phyloP scores from a whole-genome alignment of 805 yeast species.

The Wickerhamomyces rabaulensis region DNA sequence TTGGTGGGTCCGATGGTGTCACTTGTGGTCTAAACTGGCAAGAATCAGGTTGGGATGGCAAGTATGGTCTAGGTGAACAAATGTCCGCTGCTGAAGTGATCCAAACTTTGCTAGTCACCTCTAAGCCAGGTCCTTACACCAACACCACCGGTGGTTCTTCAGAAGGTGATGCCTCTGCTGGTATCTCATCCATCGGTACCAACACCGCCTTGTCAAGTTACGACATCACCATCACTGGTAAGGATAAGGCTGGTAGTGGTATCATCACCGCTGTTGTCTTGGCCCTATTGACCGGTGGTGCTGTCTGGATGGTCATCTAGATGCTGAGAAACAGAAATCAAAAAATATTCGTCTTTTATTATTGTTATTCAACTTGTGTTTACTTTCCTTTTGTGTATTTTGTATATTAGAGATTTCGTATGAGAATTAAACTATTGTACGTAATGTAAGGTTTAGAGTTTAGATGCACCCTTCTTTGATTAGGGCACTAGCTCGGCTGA shows the following conservation, averaged over 20 bases:
- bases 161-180: slow-evolving; percentile 49
- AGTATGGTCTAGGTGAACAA: slow-evolving; percentile 75
- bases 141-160: slow-evolving; percentile 49
- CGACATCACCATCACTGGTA: slow-evolving; percentile 43
- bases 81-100: slow-evolving; percentile 67
- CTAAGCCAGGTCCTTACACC: slow-evolving; percentile 50
- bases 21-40: slow-evolving; percentile 77
- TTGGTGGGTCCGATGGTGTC: slow-evolving; percentile 69
- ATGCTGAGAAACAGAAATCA: background rate
- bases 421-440: too few species aligned
- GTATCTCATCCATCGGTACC: slow-evolving; percentile 35
- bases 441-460: too few species aligned
- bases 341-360: too few species aligned
- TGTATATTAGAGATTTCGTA: background rate
- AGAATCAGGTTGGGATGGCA: slow-evolving; percentile 51
- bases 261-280: slow-evolving; percentile 73
- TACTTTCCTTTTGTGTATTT: background rate
- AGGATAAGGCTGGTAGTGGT: slow-evolving; percentile 88
- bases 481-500: too few species aligned
- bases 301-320: slow-evolving; percentile 72
- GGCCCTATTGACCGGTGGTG: slow-evolving; percentile 54
- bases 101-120: slow-evolving; percentile 39
- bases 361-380: background rate
- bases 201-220: slow-evolving; percentile 30
- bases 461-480: too few species aligned